Conservation (phyloP, 371 early-diverging fungal species). For the Rhizopus sp. region DNA sequence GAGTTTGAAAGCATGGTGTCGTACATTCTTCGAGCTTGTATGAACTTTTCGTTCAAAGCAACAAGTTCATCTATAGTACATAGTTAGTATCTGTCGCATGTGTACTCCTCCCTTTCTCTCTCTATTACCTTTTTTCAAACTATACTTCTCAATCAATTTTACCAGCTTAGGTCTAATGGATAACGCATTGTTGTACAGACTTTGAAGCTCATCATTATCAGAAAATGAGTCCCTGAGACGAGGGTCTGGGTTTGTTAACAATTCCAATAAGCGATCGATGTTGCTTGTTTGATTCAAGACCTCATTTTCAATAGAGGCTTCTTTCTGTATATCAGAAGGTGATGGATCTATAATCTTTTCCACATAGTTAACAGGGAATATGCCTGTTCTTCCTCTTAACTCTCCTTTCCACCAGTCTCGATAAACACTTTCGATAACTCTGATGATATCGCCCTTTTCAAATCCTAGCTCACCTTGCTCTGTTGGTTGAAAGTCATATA, state of each 20-base stretch:
- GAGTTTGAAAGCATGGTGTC: constrained; percentile 53
- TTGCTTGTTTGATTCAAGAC: constrained; percentile 75
- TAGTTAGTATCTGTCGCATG: neutral
- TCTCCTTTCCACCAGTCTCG: constrained; percentile 94
- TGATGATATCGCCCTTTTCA: constrained; percentile 76
- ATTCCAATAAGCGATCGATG: constrained; percentile 76
- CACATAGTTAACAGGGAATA: constrained; percentile 90
- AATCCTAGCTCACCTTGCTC: constrained; percentile 86
- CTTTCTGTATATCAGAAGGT: constrained; percentile 57
- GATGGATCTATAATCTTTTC: constrained; percentile 63
- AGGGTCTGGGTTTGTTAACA: constrained; percentile 79
- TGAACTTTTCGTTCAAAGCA: constrained; percentile 55
- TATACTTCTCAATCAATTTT: constrained; percentile 76
- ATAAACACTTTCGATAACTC: constrained; percentile 82
- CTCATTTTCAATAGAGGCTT: constrained; percentile 70
- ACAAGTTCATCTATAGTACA: constrained; percentile 49
- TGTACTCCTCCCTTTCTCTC: neutral
- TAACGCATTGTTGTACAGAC: constrained; percentile 69
- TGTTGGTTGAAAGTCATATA: constrained; percentile 84
- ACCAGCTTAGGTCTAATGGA: constrained; percentile 79
- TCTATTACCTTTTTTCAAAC: constrained; percentile 71
- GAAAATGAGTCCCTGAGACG: constrained; percentile 73
- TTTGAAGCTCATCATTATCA: constrained; percentile 87
- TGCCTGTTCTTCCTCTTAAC: constrained; percentile 70
- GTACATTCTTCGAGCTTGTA: constrained; percentile 55